A percentile compares a stretch with the other conserved stretches of the same genome.
These are phyloP conservation scores for Tilletia setariae DNA, from an alignment of 1,284 basidiomycete genomes.

Conservation along the genomic window DNA sequence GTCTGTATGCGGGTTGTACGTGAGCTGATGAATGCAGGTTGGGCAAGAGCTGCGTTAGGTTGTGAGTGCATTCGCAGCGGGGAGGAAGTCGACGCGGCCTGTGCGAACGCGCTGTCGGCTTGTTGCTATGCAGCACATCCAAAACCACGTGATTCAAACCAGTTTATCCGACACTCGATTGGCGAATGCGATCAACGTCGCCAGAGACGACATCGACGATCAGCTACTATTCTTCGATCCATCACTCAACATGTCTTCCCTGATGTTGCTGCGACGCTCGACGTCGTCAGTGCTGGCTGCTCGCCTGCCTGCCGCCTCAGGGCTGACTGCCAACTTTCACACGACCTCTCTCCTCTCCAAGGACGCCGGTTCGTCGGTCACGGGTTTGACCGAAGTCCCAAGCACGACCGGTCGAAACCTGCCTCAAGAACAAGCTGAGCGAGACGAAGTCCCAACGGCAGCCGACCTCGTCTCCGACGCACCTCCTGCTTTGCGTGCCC, in stretches of 20 bases:
- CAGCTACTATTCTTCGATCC: too few species aligned
- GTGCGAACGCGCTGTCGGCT: not conserved
- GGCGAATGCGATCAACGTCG: too few species aligned
- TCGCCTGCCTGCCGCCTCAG: not conserved
- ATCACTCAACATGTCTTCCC: not conserved
- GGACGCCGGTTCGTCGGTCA: not conserved
- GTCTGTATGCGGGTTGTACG: not conserved
- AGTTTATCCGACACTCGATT: too few species aligned
- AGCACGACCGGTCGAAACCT: constrained; percentile 25
- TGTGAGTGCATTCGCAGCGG: not conserved
- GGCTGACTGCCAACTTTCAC: not conserved
- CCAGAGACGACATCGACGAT: too few species aligned
- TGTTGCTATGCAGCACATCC: constrained; percentile 6
- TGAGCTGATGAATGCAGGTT: not conserved
- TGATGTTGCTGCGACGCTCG: not conserved
- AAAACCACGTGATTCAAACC: not conserved
- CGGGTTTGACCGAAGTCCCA: not conserved
- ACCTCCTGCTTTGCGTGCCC: constrained; percentile 70
- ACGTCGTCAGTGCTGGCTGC: not conserved
- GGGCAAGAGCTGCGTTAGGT: not conserved
- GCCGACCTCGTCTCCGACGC: constrained; percentile 43
- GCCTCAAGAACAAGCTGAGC: constrained; percentile 37
- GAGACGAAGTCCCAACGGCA: constrained; percentile 30
- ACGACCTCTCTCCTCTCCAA: not conserved
- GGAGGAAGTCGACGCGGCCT: not conserved